These are phyloP conservation scores for Wickerhamiella shivajii DNA, from an alignment of 805 yeast species.

Conservation along the genomic window DNA sequence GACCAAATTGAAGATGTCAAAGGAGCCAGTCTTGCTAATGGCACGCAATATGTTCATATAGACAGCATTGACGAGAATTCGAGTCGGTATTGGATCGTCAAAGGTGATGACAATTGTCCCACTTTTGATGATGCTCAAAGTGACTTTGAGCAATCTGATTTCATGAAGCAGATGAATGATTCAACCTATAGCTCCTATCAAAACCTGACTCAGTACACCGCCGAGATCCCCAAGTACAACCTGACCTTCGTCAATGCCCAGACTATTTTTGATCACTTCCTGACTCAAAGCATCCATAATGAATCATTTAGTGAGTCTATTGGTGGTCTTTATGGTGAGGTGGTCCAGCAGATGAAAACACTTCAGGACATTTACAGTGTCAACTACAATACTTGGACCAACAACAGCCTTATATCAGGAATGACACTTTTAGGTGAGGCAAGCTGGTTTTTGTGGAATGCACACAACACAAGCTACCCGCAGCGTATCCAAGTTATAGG, in stretches of 20 bases:
- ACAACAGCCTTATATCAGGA: conserved; percentile 31
- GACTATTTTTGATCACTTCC: conserved; percentile 29
- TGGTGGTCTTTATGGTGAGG: conserved; percentile 18
- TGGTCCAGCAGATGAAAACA: conserved; percentile 22
- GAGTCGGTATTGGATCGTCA: conserved; percentile 29
- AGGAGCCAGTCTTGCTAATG: conserved; percentile 28
- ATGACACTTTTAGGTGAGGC: conserved; percentile 28
- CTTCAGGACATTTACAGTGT: conserved; percentile 31
- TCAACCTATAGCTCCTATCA: conserved; percentile 30
- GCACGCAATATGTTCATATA: conserved; percentile 32
- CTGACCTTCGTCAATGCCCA: conserved; percentile 30
- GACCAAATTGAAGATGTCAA: conserved; percentile 16
- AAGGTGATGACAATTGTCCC: conserved; percentile 33
- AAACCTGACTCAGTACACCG: conserved; percentile 20
- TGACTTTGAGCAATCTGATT: conserved; percentile 21
- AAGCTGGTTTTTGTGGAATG: conserved; percentile 25
- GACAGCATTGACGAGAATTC: conserved; percentile 27
- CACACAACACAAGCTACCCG: conserved; percentile 22
- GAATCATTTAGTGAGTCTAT: conserved; percentile 26
- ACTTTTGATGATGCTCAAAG: conserved; percentile 25
- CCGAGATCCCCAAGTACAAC: conserved; percentile 18
- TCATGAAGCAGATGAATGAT: conserved; percentile 24
- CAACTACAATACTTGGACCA: conserved; percentile 25
- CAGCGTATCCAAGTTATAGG: conserved; percentile 32
- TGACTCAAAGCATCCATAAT: conserved; percentile 31